Base-by-base conservation (phyloP, 148 eudicot species). In the Oxyria digyna region DNA sequence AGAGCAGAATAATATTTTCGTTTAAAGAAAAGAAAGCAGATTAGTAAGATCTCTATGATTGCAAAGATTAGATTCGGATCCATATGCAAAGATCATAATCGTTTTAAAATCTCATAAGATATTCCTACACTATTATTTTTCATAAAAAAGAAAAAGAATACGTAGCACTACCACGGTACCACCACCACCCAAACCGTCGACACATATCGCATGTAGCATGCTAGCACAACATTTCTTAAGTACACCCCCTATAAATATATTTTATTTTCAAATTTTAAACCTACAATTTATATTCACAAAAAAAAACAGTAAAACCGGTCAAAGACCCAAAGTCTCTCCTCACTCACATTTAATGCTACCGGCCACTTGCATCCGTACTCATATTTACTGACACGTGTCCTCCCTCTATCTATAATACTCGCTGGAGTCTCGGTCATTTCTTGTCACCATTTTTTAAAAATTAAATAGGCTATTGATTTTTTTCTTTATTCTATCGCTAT, bases 311-410 rank as follows among this genome's bases (percentile, higher is more conserved):
- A 59, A 59, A 59, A 29, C n/a, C 11, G 65, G 65, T 59, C 65
- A 59, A 59, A 59, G 37, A 54, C 9, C 65, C 37, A 31, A 59
- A 59, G 15, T 59, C 65, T 20, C 65, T 29, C 18, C 38, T 27
- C 65, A 29, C 38, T 31, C 38, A 38, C 65, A 59, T 59, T 59
- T 13, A 59, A 59, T 59, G 65, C 65, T n/a, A 59, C 65, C 65
- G 65, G 65, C 65, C 65, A 59, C 65, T 59, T 59, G 65, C 11
- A 13, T 59, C 65, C 65, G 65, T 59, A 59, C 65, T 59, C 37
- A 8, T 59, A 0, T 26, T 59, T 4, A 59, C 65, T 38, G 65
- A 59, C 65, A 59, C 65, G 65, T 59, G 65, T 29, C 65, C 5
- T 37, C 6, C 38, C 65, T 35, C 6, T 35, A n/a, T n/a, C n/a